Evolutionary conservation across 1,284 basidiomycete species (phyloP), one percentile per base, ranked within the genome.

Genomic region (Ceraceosorus guamensis): DNA sequence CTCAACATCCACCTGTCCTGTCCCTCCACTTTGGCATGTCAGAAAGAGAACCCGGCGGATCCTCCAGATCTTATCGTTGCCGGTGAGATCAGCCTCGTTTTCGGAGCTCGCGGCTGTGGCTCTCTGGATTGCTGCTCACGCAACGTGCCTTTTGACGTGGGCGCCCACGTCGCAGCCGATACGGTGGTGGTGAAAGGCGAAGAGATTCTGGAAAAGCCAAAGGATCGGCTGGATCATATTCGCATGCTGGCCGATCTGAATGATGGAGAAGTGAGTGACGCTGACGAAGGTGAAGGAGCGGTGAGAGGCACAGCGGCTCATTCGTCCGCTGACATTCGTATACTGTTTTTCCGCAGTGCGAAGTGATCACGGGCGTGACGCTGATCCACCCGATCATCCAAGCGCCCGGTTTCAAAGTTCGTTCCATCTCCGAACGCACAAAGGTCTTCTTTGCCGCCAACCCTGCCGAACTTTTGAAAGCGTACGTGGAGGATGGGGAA

Each of bases 1-100:
- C n/a, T n/a, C n/a, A n/a, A n/a, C n/a, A n/a, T n/a, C n/a, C n/a
- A n/a, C n/a, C n/a, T n/a, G n/a, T n/a, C n/a, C n/a, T n/a, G n/a
- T n/a, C n/a, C n/a, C n/a, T n/a, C n/a, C n/a, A n/a, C n/a, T n/a
- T n/a, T n/a, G n/a, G n/a, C n/a, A n/a, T n/a, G n/a, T n/a, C n/a
- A n/a, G n/a, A 16, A 50, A 4, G 5, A 56, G 16, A 77, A 87
- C 63, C 87, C 88, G 6, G 85, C 89, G 18, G 84, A 93, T 71
- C 82, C 89, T 1, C 91, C 92, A 3, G 92, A 97, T 77, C 82
- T 97, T 30, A 91, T 97, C 47, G 96, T 98, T 63, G 87, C 84
- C 61, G 89, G 89, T 88, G 47, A 52, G 82, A 11, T 32, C 18
- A 11, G 32, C 41, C 6, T 16, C 11, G 8, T 48, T 11, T 11